These are phyloP conservation scores for Colletotrichum lini DNA, from an alignment of 2,329 filamentous ascomycete genomes.

Conservation along the genomic window DNA sequence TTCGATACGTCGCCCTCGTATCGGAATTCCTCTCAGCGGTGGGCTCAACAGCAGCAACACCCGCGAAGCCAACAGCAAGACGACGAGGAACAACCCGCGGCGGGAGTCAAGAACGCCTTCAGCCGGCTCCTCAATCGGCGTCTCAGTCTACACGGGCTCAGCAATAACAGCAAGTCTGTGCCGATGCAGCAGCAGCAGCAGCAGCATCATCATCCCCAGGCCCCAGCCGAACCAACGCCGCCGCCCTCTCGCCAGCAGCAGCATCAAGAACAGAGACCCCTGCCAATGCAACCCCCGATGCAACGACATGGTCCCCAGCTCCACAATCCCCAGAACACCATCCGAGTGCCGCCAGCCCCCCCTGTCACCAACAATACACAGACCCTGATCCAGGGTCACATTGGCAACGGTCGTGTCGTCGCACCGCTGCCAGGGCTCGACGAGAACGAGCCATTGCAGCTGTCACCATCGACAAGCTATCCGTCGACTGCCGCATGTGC, in stretches of 20 bases:
- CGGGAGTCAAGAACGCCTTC: conserved; percentile 32
- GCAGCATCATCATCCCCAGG: conserved; percentile 24
- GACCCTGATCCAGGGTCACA: conserved; percentile 29
- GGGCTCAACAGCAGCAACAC: conserved; percentile 5
- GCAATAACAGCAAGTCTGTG: conserved; percentile 9
- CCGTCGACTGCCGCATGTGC: conserved; percentile 14
- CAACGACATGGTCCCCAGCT: conserved; percentile 35
- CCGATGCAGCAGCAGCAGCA: conserved; percentile 15
- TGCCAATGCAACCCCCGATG: conserved; percentile 38
- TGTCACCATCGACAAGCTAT: conserved; percentile 1
- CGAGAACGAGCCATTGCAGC: conserved; percentile 31
- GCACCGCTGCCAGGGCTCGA: conserved; percentile 35
- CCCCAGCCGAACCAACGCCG: conserved; percentile 18
- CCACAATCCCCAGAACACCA: conserved; percentile 42
- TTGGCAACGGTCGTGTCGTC: conserved; percentile 29
- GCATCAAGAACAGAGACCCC: conserved; percentile 25
- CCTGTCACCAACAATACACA: conserved; percentile 14
- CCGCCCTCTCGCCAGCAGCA: conserved; percentile 16
- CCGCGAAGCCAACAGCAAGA: not conserved
- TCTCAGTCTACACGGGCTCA: conserved; percentile 7
- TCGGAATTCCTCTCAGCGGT: not conserved
- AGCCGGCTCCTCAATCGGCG: conserved; percentile 29
- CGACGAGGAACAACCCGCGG: not conserved
- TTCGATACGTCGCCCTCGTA: conserved; percentile 23
- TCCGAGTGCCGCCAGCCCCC: conserved; percentile 13